Evolutionary conservation across 2,329 filamentous ascomycete genomes (phyloP), one percentile per base, ranked within the genome.

Genomic region (Aspergillus neoniger): DNA sequence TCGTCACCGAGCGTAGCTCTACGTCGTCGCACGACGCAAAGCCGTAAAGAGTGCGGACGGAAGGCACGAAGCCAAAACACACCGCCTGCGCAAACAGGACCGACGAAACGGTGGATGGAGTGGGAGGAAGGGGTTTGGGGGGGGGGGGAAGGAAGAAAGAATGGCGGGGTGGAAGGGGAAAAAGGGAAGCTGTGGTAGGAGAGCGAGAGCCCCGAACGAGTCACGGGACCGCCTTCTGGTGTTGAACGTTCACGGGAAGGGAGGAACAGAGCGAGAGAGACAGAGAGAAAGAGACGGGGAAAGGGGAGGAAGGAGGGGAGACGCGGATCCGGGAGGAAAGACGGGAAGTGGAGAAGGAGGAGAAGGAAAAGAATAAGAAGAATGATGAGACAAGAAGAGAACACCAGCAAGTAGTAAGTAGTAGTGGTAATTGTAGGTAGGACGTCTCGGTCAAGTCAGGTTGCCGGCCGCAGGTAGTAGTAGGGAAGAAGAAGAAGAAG

Each of bases 1-100:
- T 65, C 47, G 66, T 65, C 64, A 68, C 67, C 67, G 63, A 69
- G 55, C 60, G 66, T 67, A 70, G 69, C 72, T 74, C 67, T 36
- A 67, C 66, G 71, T 72, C 69, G 73, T 73, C 66, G 65, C 71
- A 74, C 70, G 72, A 72, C 70, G 70, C 67, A 70, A 70, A 72
- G 72, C 69, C 66, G 70, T 69, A 61, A 47, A 55, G 43, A 62
- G 56, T 51, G 59, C 59, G 48, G 60, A 62, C 61, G 67, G 69
- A 65, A 70, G 67, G 72, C 66, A 70, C 66, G 63, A 67, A 69
- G 69, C 71, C 69, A 72, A 69, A 70, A 75, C 74, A 76, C 74
- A 77, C 76, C 74, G 74, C 73, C 74, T 74, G 72, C 72, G 70
- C 70, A 65, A 69, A 68, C 58, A 67, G 65, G 63, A 54, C 51